Evolutionary conservation across 495 filamentous ascomycete genomes (phyloP), one percentile per base, ranked within the genome.

Genomic region (Lepraria neglecta): DNA sequence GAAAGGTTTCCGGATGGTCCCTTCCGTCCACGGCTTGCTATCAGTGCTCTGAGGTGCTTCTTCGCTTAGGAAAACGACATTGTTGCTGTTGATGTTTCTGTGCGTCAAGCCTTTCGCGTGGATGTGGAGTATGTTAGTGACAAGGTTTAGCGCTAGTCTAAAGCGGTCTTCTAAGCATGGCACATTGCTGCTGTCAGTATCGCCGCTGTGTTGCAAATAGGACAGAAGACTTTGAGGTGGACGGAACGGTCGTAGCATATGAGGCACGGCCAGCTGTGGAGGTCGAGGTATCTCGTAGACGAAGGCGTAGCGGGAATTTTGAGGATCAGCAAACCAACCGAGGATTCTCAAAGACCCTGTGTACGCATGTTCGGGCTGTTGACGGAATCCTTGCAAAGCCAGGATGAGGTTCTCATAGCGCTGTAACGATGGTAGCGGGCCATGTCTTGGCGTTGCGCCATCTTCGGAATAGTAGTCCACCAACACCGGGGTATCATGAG

Each of bases 251-350:
- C 71, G 21, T 30, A 51, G 0, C 10, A 58, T 76, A 75, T 63
- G 76, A 45, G 27, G 21, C 77, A 67, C 76, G 33, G 11, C 56
- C 33, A 55, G 12, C 27, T 40, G 58, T 56, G 30, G 69, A 83
- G 80, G 48, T 75, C 82, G 77, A 0, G 91, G 91, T 67, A 95
- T 85, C 57, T 89, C 84, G 67, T 91, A 96, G 54, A 96, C 81
- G 51, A 96, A 79, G 27, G 88, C 91, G 70, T 90, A 86, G 10
- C 90, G 81, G 17, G 35, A 56, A 38, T 48, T 30, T 19, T 52
- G 52, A 21, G 47, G 33, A 70, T 96, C 90, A 69, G 92, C 83
- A 64, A 88, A 89, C 70, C 91, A 96, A n/a, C 89, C 91, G 30
- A 95, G 70, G 60, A 95, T 81, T 46, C 81, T 82, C 75, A 92